Evolutionary conservation across 2,329 filamentous ascomycete species (phyloP), one percentile per base, ranked within the genome.

Genomic region (Ceratocystiopsis brevicomis): DNA sequence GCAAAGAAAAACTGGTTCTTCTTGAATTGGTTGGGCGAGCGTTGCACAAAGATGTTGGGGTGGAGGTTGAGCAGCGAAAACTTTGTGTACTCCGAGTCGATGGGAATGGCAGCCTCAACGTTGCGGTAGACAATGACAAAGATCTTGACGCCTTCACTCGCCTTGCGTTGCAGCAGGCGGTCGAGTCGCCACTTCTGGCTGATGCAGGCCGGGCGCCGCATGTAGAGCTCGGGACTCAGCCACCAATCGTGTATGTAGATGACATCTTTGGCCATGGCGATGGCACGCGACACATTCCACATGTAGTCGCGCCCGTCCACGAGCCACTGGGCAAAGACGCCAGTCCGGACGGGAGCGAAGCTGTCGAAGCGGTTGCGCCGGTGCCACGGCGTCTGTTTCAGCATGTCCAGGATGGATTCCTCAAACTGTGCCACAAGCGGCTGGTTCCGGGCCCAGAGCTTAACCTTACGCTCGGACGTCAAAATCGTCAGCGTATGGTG

Each of bases 231-330:
- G 1, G 90, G 90, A 52, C 84, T 95, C 37, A 53, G 64, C 90
- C 90, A 98, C 90, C 90, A 98, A 59, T 96, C 90, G 58, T 98
- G 90, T 49, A 98, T 96, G 60, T 96, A 96, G 52, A 98, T 88
- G 48, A 96, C 88, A 62, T 96, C 90, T 54, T 84, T 84, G 10
- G 90, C 90, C 76, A 95, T 94, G 57, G 85, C 90, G 54, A 98
- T 92, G 13, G 90, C 90, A 50, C 88, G 76, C 12, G 88, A 96
- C 9, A 96, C 86, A 57, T 95, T 93, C 90, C 90, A 98, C 88
- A 96, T 96, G 65, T 96, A 92, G 58, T 98, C 90, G 51, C 90
- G 76, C 15, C 84, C 90, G 60, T 98, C 90, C 0, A 98, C 88
- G 10, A 98, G 72, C 87, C 88, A 96, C 55, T 95, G 86, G 2